Percentiles rank a stretch among this genome's conserved stretches.
Conservation (phyloP, 2,329 filamentous ascomycete genomes). For the Nakataea oryzae region DNA sequence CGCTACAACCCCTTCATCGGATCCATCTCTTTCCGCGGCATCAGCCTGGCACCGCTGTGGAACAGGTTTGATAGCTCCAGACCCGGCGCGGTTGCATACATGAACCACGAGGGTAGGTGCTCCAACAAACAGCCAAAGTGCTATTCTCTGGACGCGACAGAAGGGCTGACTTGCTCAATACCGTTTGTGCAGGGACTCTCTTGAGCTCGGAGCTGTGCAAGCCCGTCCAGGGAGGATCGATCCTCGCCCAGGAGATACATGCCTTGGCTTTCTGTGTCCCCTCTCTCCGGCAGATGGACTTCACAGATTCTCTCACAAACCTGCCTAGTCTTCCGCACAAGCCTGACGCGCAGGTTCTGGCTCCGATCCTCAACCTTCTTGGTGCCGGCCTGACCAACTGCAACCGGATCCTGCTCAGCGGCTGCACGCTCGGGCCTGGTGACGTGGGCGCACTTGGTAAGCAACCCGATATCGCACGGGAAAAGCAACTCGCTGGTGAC, state of each 20-base stretch:
- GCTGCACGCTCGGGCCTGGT: slow-evolving; percentile 32
- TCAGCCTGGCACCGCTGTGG: slow-evolving; percentile 34
- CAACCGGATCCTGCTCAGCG: slow-evolving; percentile 38
- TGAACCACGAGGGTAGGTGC: slow-evolving; percentile 38
- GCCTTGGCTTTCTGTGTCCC: slow-evolving; percentile 44
- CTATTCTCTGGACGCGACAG: neutral
- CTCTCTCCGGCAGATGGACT: slow-evolving; percentile 42
- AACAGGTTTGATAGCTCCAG: slow-evolving; percentile 31
- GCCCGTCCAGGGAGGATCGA: slow-evolving; percentile 34
- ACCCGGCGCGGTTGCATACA: slow-evolving; percentile 36
- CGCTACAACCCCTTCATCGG: slow-evolving; percentile 51
- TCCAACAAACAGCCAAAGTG: neutral
- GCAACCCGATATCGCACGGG: neutral
- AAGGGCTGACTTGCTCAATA: slow-evolving; percentile 9
- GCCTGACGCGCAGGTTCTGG: slow-evolving; percentile 17
- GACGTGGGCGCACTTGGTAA: slow-evolving; percentile 40
- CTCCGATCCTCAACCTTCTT: slow-evolving; percentile 34
- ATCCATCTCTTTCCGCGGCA: slow-evolving; percentile 41
- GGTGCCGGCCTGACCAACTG: slow-evolving; percentile 32
- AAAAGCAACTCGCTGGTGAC: neutral
- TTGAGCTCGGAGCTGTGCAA: slow-evolving; percentile 37
- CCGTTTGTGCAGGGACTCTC: slow-evolving; percentile 26
- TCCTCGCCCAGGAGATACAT: slow-evolving; percentile 46
- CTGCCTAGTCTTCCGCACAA: slow-evolving; percentile 1
- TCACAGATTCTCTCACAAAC: slow-evolving; percentile 28